These are phyloP conservation scores for Thuja plicata DNA, from an alignment of 83 land plant genomes.

Conservation along the genomic window DNA sequence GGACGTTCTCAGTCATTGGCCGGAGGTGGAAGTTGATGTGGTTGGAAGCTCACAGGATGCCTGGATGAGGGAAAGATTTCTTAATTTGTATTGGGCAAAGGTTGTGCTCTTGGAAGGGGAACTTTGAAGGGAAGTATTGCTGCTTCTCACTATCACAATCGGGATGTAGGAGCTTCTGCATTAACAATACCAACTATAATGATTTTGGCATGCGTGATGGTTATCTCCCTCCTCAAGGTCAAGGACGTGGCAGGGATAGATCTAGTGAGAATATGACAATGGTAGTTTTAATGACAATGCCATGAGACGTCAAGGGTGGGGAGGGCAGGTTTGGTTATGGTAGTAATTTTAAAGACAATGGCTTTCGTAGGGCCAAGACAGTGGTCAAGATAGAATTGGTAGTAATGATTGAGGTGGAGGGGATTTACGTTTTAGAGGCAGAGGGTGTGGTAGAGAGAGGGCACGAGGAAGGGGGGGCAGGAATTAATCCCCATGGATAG, in stretches of 20 bases:
- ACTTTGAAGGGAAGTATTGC: slow-evolving; percentile 36
- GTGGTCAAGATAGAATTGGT: slow-evolving; percentile 18
- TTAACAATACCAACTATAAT: slow-evolving; percentile 10
- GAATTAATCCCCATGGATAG: background rate
- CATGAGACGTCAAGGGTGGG: slow-evolving; percentile 6
- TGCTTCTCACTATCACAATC: slow-evolving; percentile 9
- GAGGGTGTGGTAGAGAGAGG: slow-evolving; percentile 15
- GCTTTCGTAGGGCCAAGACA: slow-evolving; percentile 11
- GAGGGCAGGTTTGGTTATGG: too few relatives aligned
- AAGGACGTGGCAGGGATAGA: slow-evolving; percentile 14
- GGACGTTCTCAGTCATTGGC: too few relatives aligned
- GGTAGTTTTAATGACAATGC: slow-evolving; percentile 15
- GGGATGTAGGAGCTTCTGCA: background rate
- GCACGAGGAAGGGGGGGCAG: slow-evolving; percentile 15
- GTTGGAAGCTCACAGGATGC: too few relatives aligned
- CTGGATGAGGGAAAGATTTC: too few relatives aligned
- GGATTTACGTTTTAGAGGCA: background rate
- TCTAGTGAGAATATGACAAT: background rate
- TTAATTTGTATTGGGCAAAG: slow-evolving; percentile 34
- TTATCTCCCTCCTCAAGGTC: background rate
- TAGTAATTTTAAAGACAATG: too few relatives aligned
- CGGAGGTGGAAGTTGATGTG: too few relatives aligned
- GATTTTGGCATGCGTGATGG: slow-evolving; percentile 6
- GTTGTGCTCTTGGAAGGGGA: slow-evolving; percentile 43
- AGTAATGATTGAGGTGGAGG: background rate